These are phyloP conservation scores for Daldinia loculata DNA, from an alignment of 495 filamentous ascomycete genomes.

Conservation along the genomic window DNA sequence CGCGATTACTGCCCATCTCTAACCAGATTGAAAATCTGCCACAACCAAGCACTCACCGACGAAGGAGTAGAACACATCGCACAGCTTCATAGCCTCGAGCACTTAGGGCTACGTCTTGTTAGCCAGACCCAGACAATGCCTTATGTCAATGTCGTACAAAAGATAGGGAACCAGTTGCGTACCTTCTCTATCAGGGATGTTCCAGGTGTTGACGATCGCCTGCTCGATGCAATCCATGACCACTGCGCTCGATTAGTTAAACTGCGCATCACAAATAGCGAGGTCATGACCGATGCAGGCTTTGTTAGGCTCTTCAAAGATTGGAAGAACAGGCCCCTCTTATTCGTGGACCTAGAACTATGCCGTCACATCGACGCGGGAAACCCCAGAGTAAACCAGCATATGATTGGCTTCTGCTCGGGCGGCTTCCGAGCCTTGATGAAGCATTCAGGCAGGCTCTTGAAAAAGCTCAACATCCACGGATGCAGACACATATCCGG, in stretches of 20 bases:
- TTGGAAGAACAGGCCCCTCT: conserved; percentile 77
- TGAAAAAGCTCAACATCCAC: conserved; percentile 73
- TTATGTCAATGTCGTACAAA: conserved; percentile 67
- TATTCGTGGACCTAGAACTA: conserved; percentile 74
- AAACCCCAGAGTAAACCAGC: conserved; percentile 61
- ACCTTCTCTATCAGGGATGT: conserved; percentile 78
- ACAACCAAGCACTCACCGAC: conserved; percentile 60
- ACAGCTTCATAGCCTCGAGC: conserved; percentile 66
- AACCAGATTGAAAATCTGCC: conserved; percentile 73
- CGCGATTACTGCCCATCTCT: conserved; percentile 67
- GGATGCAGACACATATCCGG: conserved; percentile 80
- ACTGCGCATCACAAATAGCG: conserved; percentile 78
- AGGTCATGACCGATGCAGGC: conserved; percentile 74
- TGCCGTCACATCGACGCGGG: conserved; percentile 76
- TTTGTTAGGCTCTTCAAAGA: conserved; percentile 73
- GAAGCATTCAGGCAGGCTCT: conserved; percentile 73
- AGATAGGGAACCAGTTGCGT: conserved; percentile 66
- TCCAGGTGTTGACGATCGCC: conserved; percentile 62
- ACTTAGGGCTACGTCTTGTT: conserved; percentile 74
- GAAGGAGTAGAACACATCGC: conserved; percentile 62
- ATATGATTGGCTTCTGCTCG: conserved; percentile 74
- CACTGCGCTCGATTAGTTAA: conserved; percentile 74
- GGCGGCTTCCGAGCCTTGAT: conserved; percentile 80
- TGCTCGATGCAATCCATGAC: conserved; percentile 71
- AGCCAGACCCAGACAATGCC: conserved; percentile 61